These are phyloP conservation scores for Plasmodium chabaudi DNA, from an alignment of 169 alveolate genomes.

Conservation along the genomic window DNA sequence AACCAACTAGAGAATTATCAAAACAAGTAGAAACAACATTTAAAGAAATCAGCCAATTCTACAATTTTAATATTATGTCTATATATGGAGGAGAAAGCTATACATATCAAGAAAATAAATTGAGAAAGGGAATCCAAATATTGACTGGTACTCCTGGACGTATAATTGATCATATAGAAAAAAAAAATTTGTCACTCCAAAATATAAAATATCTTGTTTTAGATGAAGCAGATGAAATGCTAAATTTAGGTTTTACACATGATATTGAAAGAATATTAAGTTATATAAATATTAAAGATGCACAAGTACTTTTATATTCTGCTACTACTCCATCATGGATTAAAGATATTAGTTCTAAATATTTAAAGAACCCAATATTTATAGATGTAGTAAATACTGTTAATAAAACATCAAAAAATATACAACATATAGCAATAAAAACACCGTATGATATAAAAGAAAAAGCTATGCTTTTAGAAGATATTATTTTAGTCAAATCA, in stretches of 20 bases:
- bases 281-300: conserved; percentile 69
- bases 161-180: conserved; percentile 94
- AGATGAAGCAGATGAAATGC: conserved; percentile 99
- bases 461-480: conserved; percentile 56
- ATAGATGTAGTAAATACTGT: conserved; percentile 73
- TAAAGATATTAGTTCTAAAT: conserved; percentile 83
- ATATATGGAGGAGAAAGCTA: conserved; percentile 93
- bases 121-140: conserved; percentile 94
- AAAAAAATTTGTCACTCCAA: conserved; percentile 91
- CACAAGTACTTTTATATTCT: conserved; percentile 85
- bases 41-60: conserved; percentile 79
- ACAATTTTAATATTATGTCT: conserved; percentile 83
- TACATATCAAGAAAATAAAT: conserved; percentile 91
- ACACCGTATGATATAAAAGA: conserved; percentile 74
- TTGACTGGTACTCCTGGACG: conserved; percentile 99
- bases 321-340: conserved; percentile 90
- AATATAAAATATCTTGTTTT: conserved; percentile 88
- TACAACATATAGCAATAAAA: conserved; percentile 49
- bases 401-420: conserved; percentile 35
- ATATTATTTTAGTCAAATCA: conserved; percentile 78
- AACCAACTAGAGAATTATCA: conserved; percentile 93
- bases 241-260: conserved; percentile 97
- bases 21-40: conserved; percentile 88
- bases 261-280: conserved; percentile 93
- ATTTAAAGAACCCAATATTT: conserved; percentile 81